These are phyloP conservation scores for Vaucheria bursata DNA, from an alignment of 352 stramenopile genomes.

Conservation along the genomic window DNA sequence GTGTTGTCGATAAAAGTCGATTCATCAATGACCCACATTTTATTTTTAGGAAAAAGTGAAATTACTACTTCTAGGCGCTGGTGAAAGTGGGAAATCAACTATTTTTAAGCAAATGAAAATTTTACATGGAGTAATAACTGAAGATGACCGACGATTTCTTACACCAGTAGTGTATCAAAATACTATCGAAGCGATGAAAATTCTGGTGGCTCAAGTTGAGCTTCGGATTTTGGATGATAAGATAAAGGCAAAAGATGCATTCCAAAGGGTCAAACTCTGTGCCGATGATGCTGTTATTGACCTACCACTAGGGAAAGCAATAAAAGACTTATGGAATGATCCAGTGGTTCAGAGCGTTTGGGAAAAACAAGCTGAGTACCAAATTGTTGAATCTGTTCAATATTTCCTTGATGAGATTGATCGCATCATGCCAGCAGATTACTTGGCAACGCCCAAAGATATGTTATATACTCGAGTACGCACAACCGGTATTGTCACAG, in stretches of 20 bases:
- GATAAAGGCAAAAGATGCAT: constrained; percentile 53
- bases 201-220: constrained; percentile 57
- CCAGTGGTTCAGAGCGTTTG: constrained; percentile 72
- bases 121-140: constrained; percentile 53
- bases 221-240: constrained; percentile 8
- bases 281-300: constrained; percentile 77
- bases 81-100: constrained; percentile 86
- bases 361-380: constrained; percentile 78
- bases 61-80: constrained; percentile 78
- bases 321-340: constrained; percentile 83
- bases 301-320: constrained; percentile 70
- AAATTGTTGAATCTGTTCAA: constrained; percentile 92
- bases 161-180: constrained; percentile 80
- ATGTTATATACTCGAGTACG: constrained; percentile 85
- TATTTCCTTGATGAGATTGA: constrained; percentile 93
- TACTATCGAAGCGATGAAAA: constrained; percentile 76
- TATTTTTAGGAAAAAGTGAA: constrained; percentile 70
- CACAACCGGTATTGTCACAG: constrained; percentile 87
- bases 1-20: not conserved
- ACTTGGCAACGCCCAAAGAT: constrained; percentile 83
- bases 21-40: not conserved
- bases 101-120: constrained; percentile 75
- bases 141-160: constrained; percentile 70
- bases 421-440: constrained; percentile 78
- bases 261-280: constrained; percentile 64